Evolutionary conservation across 352 stramenopile genomes (phyloP).

Genomic region (Phytophthora pini): DNA sequence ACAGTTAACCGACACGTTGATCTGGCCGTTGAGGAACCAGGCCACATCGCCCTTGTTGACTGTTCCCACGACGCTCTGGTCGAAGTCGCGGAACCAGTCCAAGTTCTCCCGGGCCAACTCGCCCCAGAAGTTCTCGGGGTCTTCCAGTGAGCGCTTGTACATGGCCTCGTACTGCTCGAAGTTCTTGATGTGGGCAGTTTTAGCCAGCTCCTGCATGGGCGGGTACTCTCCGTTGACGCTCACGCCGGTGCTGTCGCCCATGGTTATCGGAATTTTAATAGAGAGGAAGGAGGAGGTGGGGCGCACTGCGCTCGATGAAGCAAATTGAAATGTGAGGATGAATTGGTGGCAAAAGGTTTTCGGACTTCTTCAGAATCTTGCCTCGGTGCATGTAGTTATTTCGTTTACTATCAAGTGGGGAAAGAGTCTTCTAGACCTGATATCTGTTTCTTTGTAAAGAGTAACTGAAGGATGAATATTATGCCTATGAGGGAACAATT

Average conservation of each 20-base stretch:
- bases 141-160: slow-evolving; percentile 88
- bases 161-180: slow-evolving; percentile 82
- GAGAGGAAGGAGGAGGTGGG: neutral
- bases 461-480: too few relatives aligned
- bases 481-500: neutral
- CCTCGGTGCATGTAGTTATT: neutral
- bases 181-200: slow-evolving; percentile 75
- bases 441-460: neutral
- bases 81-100: slow-evolving; percentile 95
- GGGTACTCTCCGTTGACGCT: slow-evolving; percentile 37
- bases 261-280: slow-evolving; percentile 2
- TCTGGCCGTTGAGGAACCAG: slow-evolving; percentile 95
- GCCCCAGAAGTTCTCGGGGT: slow-evolving; percentile 94
- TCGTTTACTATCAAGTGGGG: neutral
- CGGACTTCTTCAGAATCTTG: slow-evolving; percentile 23
- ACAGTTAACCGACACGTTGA: slow-evolving; percentile 96
- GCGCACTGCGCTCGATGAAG: slow-evolving; percentile 15
- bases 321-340: slow-evolving; percentile 27
- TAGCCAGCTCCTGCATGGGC: slow-evolving; percentile 41
- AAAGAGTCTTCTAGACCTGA: neutral
- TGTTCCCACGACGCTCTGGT: slow-evolving; percentile 83
- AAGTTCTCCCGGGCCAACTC: slow-evolving; percentile 89
- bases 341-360: neutral
- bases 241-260: slow-evolving; percentile 39
- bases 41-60: slow-evolving; percentile 93